Conservation (phyloP, 2,329 filamentous ascomycete species). For the Lachnellula arida region DNA sequence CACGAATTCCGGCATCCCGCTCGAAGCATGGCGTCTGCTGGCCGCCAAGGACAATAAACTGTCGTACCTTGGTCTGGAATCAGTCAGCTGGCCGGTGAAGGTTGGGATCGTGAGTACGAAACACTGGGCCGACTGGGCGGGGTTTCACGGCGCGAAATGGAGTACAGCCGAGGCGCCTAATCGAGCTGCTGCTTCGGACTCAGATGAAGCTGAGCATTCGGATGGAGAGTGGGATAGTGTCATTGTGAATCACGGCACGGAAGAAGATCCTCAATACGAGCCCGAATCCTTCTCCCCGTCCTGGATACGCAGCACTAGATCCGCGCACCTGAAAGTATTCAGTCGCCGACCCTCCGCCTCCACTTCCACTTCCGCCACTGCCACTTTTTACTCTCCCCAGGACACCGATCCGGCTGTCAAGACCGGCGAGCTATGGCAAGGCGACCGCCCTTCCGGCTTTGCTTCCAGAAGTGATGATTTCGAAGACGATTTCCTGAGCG, state of each 20-base stretch:
- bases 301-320: neutral
- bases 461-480: neutral
- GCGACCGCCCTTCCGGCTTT: neutral
- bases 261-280: neutral
- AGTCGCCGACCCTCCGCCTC: no score
- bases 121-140: conserved; percentile 32
- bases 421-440: conserved; percentile 14
- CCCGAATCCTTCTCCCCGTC: neutral
- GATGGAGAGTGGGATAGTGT: neutral
- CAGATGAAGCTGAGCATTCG: neutral
- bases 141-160: conserved; percentile 11
- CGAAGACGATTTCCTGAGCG: neutral
- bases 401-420: conserved; percentile 3
- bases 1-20: neutral
- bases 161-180: neutral
- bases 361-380: no score
- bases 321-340: no score
- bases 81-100: conserved; percentile 2
- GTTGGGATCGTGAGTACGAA: conserved; percentile 39
- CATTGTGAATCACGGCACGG: neutral
- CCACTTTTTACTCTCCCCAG: neutral
- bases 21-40: conserved; percentile 8
- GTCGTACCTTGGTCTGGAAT: conserved; percentile 11
- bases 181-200: neutral
- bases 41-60: conserved; percentile 5